Base-by-base conservation (phyloP, 805 yeast genomes). In the Wickerhamomyces canadensis region DNA sequence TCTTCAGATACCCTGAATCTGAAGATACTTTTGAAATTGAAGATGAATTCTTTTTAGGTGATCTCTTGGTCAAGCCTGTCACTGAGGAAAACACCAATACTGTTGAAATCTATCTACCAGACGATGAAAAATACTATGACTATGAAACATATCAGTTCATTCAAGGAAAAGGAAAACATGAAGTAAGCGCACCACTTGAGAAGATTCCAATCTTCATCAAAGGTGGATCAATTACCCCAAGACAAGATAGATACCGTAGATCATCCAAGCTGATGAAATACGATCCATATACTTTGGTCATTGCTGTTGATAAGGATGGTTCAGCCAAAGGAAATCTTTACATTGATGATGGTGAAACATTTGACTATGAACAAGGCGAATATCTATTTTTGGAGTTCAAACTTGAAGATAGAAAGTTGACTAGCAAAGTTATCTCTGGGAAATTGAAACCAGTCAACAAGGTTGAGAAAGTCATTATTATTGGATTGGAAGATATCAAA, bases 291-390 rank as follows among this genome's bases (percentile, higher is more conserved):
- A 83, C 94, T 0, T 51, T 89, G 26, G 68, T 80, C 2, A 61
- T 89, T 30, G 85, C 84, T 0, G 67, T 80, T 10, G 67, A 67
- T 38, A 47, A 52, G 3, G 48, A 61, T 2, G 80, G 78, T 1
- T 45, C 49, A 6, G 87, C 89, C 0, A 57, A 58, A 0, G 84
- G 84, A 2, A 57, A 62, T 14, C 55, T 89, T 23, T 89, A 88
- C 56, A 59, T 83, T 26, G 98, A 89, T 57, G 98, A 89, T 58
- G 96, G 95, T 13, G 84, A 80, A 48, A 68, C 89, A 0, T 84
- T 72, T 47, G 72, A 66, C 31, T 77, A 77, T 54, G 40, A 56
- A 23, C 47, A 61, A 2, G 83, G 81, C 6, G 78, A 75, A 19
- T 80, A 44, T 49, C 37, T 76, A 3, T 56, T 63, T 31, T 52